These are phyloP conservation scores for Pythium phragmitis DNA, from an alignment of 352 stramenopile genomes.

Conservation along the genomic window DNA sequence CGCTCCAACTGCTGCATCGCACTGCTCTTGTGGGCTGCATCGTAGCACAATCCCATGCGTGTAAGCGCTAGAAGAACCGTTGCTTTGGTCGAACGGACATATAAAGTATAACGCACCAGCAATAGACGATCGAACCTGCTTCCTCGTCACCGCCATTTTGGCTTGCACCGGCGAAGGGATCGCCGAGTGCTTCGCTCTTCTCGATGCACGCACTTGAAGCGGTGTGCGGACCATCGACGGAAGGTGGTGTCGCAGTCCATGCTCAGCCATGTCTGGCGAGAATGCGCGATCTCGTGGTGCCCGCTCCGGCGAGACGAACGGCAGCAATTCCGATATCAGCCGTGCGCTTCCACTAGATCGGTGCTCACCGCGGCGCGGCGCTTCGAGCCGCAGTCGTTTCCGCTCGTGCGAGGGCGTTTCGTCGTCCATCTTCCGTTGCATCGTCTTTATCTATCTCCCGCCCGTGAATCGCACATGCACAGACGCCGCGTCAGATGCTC, in stretches of 20 bases:
- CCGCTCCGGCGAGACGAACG: slow-evolving; percentile 26
- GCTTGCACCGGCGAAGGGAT: slow-evolving; percentile 20
- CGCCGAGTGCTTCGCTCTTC: background rate
- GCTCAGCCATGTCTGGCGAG: background rate
- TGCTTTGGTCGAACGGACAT: slow-evolving; percentile 3
- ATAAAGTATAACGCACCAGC: slow-evolving; percentile 9
- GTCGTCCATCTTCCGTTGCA: slow-evolving; percentile 1
- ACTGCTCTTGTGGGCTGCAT: slow-evolving; percentile 28
- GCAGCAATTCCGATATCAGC: slow-evolving; percentile 11
- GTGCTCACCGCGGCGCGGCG: background rate
- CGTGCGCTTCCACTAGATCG: background rate
- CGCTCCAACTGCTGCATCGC: slow-evolving; percentile 25
- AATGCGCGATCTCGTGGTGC: background rate
- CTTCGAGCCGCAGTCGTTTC: slow-evolving; percentile 19
- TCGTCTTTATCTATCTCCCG: background rate
- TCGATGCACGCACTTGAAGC: slow-evolving; percentile 6
- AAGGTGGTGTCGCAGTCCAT: background rate
- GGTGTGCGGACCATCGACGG: slow-evolving; percentile 9
- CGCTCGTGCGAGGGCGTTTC: slow-evolving; percentile 5
- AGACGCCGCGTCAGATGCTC: slow-evolving; percentile 1
- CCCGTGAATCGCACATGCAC: background rate
- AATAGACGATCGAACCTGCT: slow-evolving; percentile 25
- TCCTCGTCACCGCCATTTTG: slow-evolving; percentile 16
- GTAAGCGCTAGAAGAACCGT: slow-evolving; percentile 9
- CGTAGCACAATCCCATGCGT: slow-evolving; percentile 14